Percentiles rank a stretch among this genome's conserved stretches.
Conservation (phyloP, 176 grass and related monocot genomes). For the Poa annua region DNA sequence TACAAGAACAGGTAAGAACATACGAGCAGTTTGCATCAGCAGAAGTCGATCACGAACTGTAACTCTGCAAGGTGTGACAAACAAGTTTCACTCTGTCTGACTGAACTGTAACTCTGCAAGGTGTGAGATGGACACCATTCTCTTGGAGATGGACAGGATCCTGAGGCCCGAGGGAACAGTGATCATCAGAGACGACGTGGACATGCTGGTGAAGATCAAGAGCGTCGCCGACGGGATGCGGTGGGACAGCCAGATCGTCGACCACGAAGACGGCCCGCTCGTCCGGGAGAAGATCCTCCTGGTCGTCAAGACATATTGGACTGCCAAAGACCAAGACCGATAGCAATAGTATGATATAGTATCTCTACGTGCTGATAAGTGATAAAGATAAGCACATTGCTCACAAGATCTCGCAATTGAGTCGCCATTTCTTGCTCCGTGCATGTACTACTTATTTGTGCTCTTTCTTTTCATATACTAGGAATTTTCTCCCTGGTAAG, state of each 20-base stretch:
- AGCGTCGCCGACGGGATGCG: constrained; percentile 62
- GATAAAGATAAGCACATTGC: constrained; percentile 32
- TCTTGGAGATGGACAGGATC: constrained; percentile 82
- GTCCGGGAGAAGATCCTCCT: constrained; percentile 71
- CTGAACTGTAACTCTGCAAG: constrained; percentile 35
- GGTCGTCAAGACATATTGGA: constrained; percentile 73
- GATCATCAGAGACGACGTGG: constrained; percentile 72
- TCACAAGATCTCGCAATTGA: not conserved
- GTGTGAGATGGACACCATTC: constrained; percentile 68
- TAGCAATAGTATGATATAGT: constrained; percentile 37
- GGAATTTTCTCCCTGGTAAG: constrained; percentile 12
- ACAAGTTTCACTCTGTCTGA: not conserved
- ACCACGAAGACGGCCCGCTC: constrained; percentile 70
- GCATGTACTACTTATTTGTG: not conserved
- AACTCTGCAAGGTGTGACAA: no score
- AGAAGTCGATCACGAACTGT: no score
- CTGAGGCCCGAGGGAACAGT: constrained; percentile 68
- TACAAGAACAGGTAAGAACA: constrained; percentile 70
- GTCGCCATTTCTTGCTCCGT: constrained; percentile 35
- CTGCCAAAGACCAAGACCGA: constrained; percentile 43
- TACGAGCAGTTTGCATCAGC: not conserved
- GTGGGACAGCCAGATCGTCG: constrained; percentile 71
- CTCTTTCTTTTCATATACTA: constrained; percentile 29
- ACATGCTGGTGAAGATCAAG: constrained; percentile 74
- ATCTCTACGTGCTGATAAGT: not conserved